A percentile compares a stretch with the other conserved stretches of the same genome.
Evolutionary conservation across 257 asterid genomes (phyloP).

Genomic region (Solanum sitiens): DNA sequence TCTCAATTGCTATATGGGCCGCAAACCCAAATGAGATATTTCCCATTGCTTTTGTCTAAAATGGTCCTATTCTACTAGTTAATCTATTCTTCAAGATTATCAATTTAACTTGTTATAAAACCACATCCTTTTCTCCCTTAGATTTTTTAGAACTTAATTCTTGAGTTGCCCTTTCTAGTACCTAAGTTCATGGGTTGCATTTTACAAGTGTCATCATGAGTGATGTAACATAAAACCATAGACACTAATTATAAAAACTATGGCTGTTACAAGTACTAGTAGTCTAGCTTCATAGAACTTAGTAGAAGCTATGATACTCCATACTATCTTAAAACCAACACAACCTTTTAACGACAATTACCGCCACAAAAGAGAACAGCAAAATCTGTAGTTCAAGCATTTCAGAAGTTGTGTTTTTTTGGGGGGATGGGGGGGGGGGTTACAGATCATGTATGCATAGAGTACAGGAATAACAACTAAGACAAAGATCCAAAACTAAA

Average conservation of each 20-base stretch:
- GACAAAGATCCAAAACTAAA: constrained; percentile 5
- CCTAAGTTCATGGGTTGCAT: not conserved
- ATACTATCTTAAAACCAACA: not conserved
- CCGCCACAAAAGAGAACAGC: not conserved
- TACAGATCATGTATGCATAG: not conserved
- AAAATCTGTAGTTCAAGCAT: not conserved
- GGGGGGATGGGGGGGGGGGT: not conserved
- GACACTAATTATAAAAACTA: not conserved
- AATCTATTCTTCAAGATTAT: not conserved
- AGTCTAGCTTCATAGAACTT: not conserved
- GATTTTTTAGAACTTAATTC: not conserved
- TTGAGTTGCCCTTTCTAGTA: not conserved
- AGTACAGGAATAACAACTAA: not conserved
- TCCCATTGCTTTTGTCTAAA: not conserved
- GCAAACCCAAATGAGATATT: not conserved
- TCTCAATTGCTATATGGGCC: not conserved
- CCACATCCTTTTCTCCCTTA: not conserved
- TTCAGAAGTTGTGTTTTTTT: not conserved
- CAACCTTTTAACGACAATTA: not conserved
- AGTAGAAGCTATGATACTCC: not conserved
- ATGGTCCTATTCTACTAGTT: not conserved
- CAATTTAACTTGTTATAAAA: not conserved
- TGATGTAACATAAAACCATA: not conserved
- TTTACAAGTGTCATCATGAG: not conserved
- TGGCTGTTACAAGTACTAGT: not conserved